These are phyloP conservation scores for Takakia lepidozioides DNA, from an alignment of 225 moss, liverwort and hornwort genomes.

Conservation along the genomic window DNA sequence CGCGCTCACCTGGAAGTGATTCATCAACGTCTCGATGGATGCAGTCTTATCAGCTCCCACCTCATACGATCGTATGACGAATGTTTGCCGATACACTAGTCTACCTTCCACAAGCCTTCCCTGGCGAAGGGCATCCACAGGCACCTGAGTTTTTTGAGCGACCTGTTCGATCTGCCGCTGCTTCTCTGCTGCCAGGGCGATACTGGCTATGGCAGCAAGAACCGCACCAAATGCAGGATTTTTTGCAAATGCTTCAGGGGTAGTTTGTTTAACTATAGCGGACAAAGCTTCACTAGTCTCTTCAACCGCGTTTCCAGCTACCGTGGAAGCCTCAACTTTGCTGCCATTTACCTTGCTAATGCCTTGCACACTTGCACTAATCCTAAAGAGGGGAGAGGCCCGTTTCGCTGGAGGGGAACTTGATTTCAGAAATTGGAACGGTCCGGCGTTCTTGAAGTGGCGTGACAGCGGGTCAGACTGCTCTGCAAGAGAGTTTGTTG, in stretches of 20 bases:
- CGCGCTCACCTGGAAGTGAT: conserved; percentile 98
- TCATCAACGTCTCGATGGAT: conserved; percentile 84
- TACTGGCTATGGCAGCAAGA: conserved; percentile 59
- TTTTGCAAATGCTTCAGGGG: conserved; percentile 21
- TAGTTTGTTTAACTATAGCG: conserved; percentile 32
- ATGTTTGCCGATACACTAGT: conserved; percentile 81
- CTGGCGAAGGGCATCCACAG: conserved; percentile 61
- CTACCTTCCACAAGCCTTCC: conserved; percentile 73
- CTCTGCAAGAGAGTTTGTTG: too few species aligned
- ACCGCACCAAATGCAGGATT: conserved; percentile 53
- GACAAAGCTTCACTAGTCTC: conserved; percentile 37
- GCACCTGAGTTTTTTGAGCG: conserved; percentile 31
- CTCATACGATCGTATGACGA: conserved; percentile 92
- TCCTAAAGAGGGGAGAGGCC: conserved; percentile 22
- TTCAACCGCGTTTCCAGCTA: conserved; percentile 38
- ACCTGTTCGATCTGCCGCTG: conserved; percentile 24
- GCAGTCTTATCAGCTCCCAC: conserved; percentile 94
- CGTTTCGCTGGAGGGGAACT: too few species aligned
- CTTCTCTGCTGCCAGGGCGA: conserved; percentile 50
- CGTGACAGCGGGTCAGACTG: too few species aligned
- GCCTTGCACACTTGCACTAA: conserved; percentile 5
- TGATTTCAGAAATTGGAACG: too few species aligned
- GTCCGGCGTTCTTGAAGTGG: too few species aligned
- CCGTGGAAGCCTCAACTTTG: conserved; percentile 59
- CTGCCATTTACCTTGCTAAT: conserved; percentile 34